Evolutionary conservation across 1,139 yeast species (phyloP), one percentile per base, ranked within the genome.

Genomic region (Yamadazyma atlantica): DNA sequence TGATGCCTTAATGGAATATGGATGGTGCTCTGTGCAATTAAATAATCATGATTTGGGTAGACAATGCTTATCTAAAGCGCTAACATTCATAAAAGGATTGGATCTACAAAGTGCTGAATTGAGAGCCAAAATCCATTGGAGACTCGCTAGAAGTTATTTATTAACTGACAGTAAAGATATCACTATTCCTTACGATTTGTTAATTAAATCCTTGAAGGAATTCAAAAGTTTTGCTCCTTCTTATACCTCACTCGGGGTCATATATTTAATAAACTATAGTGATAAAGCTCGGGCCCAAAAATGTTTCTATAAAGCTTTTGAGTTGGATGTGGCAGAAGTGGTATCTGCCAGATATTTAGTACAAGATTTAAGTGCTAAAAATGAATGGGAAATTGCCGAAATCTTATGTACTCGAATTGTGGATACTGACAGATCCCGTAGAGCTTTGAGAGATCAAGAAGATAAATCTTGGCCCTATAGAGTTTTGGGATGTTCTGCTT

Each of bases 271-370:
- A 1, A 66, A 73, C 37, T 79, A 73, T 43, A 63, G 69, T 4
- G 97, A 90, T 53, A 58, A 60, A 14, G 65, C 64, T 0, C 73
- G 95, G 39, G 95, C 97, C 0, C 82, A 83, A 41, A 89, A 87
- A 54, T 90, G 97, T 60, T 92, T 83, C 56, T 82, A 84, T 56
- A 85, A 82, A 52, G 96, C 97, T 0, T 87, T 92, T 56, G 97
- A 92, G 53, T 64, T 92, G 29, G 95, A 89, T 58, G 75, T 82
- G 0, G 77, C 83, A 12, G 95, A 92, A 54, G 64, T 85, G 8
- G 67, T 64, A 2, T 85, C 98, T 0, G 96, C 96, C 0, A 73
- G 75, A 49, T 77, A 77, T 43, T 71, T 92, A 38, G 89, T 88
- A 1, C 71, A 75, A 17, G 82, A 80, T 12, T 82, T 88, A 48